phyloP scores from a whole-genome alignment of 176 grass and related monocot species.

The Rhynchospora pubera region DNA sequence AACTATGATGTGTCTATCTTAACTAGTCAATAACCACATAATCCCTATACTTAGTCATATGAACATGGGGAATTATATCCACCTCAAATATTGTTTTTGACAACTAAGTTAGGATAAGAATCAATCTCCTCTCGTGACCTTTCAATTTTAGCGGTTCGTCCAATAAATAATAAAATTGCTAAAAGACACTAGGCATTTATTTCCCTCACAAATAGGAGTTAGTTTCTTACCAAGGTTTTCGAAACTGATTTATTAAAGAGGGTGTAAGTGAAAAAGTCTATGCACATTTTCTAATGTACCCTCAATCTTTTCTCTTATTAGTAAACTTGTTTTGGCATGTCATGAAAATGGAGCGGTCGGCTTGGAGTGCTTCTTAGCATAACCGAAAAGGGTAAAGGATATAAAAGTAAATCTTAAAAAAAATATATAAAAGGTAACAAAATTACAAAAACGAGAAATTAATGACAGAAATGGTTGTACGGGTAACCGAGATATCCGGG shows the following conservation, averaged over 20 bases:
- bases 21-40: conserved; percentile 19
- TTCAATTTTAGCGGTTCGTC: conserved; percentile 18
- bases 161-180: neutral
- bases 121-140: conserved; percentile 11
- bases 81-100: conserved; percentile 28
- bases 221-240: neutral
- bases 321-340: neutral
- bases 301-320: neutral
- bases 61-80: conserved; percentile 24
- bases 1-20: neutral
- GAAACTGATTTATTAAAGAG: neutral
- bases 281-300: neutral
- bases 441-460: neutral
- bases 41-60: conserved; percentile 18
- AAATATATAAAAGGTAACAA: neutral
- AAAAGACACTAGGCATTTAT: neutral
- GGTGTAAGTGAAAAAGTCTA: neutral
- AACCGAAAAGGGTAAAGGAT: neutral
- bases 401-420: neutral
- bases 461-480: neutral
- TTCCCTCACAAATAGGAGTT: neutral
- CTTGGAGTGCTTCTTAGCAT: neutral
- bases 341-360: neutral
- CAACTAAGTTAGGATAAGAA: conserved; percentile 26
- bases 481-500: neutral